Conservation (phyloP, 179 eudicot genomes). For the Sideroxylon spinosum region DNA sequence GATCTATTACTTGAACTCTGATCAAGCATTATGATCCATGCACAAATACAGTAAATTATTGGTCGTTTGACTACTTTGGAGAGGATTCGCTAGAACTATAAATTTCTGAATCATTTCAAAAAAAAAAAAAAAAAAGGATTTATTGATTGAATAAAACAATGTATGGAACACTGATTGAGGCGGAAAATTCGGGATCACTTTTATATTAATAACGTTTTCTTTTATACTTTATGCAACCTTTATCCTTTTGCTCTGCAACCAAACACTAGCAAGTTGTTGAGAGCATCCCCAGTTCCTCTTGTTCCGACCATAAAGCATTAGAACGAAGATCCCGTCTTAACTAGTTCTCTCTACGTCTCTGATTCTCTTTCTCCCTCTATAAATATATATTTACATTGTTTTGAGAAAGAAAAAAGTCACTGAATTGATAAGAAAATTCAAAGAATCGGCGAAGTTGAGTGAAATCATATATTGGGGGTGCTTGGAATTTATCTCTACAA, state of each 20-base stretch:
- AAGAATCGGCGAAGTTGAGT: too few relatives aligned
- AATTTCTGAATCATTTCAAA: neutral
- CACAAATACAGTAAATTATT: neutral
- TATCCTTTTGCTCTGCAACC: conserved; percentile 3
- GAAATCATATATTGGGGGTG: too few relatives aligned
- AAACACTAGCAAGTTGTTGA: conserved; percentile 17
- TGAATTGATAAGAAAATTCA: too few relatives aligned
- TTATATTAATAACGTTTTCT: neutral
- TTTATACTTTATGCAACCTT: neutral
- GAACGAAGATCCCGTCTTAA: conserved; percentile 22
- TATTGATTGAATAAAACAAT: neutral
- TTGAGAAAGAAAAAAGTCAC: too few relatives aligned
- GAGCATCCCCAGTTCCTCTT: conserved; percentile 10
- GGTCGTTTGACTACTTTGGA: neutral
- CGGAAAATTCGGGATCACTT: conserved; percentile 22
- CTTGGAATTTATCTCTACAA: too few relatives aligned
- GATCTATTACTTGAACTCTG: neutral
- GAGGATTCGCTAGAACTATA: neutral
- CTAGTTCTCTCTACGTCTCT: too few relatives aligned
- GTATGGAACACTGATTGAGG: conserved; percentile 26
- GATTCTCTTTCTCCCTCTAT: too few relatives aligned
- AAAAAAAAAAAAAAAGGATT: too few relatives aligned
- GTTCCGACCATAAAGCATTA: conserved; percentile 16
- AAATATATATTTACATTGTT: too few relatives aligned
- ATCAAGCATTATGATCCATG: neutral